phyloP scores from a whole-genome alignment of 2,329 filamentous ascomycete species.

The Tolypocladium pustulatum region DNA sequence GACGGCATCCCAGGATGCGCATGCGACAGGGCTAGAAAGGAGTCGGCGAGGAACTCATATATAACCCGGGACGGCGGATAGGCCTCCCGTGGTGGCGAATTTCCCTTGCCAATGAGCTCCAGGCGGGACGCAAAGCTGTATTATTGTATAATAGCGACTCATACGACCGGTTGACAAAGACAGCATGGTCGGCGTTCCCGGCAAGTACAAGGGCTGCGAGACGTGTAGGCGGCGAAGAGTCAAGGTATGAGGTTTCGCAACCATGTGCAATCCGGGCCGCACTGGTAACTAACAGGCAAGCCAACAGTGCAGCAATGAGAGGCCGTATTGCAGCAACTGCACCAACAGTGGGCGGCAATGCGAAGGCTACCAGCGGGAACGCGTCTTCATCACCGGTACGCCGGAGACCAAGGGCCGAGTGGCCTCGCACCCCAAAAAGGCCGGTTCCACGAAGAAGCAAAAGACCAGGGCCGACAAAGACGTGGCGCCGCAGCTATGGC shows the following conservation, averaged over 20 bases:
- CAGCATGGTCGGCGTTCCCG: conserved; percentile 49
- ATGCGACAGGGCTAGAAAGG: neutral
- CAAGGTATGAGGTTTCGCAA: conserved; percentile 31
- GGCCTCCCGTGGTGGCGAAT: neutral
- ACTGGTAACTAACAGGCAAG: conserved; percentile 1
- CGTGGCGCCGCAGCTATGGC: conserved; percentile 18
- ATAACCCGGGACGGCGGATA: neutral
- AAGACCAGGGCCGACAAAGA: conserved; percentile 14
- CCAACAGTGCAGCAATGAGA: conserved; percentile 48
- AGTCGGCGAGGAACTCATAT: conserved; percentile 1
- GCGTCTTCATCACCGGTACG: conserved; percentile 54
- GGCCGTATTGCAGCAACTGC: conserved; percentile 51
- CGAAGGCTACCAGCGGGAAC: conserved; percentile 51
- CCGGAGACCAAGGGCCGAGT: conserved; percentile 42
- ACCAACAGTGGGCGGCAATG: conserved; percentile 45
- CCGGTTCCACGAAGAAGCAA: conserved; percentile 21
- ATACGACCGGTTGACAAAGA: neutral
- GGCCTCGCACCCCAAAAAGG: conserved; percentile 42
- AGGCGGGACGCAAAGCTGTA: neutral
- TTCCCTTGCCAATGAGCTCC: neutral
- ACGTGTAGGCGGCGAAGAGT: conserved; percentile 49
- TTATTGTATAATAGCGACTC: neutral
- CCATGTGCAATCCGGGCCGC: neutral
- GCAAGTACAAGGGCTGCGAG: conserved; percentile 55
- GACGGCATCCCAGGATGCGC: neutral